Evolutionary conservation across 495 filamentous ascomycete genomes (phyloP).

Genomic region (Cryomyces antarcticus): DNA sequence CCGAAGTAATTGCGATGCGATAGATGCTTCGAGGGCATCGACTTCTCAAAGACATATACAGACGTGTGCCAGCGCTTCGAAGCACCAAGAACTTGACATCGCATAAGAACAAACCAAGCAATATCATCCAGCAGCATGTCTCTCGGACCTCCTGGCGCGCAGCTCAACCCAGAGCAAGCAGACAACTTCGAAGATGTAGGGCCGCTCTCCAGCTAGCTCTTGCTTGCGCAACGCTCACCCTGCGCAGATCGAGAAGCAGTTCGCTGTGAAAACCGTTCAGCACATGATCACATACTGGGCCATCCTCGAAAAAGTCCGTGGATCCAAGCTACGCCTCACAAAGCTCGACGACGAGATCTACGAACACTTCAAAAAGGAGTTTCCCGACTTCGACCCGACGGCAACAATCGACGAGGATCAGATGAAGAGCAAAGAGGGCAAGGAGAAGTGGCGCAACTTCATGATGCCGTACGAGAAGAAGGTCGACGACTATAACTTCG

Average conservation of each 20-base stretch:
- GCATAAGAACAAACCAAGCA: no score
- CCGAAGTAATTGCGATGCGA: no score
- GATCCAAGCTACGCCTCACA: conserved; percentile 71
- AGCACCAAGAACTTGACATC: no score
- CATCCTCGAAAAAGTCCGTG: conserved; percentile 75
- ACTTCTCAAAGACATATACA: no score
- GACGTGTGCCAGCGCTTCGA: no score
- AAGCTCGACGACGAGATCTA: conserved; percentile 89
- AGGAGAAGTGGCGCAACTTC: conserved; percentile 90
- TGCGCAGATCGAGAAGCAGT: conserved; percentile 90
- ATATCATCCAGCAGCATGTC: conserved; percentile 19
- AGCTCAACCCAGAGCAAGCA: conserved; percentile 44
- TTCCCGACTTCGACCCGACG: conserved; percentile 79
- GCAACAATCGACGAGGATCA: conserved; percentile 67
- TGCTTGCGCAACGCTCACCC: background rate
- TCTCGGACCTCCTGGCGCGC: conserved; percentile 20
- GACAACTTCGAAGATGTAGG: conserved; percentile 64
- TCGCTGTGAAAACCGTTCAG: conserved; percentile 92
- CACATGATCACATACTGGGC: conserved; percentile 94
- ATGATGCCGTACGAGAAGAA: conserved; percentile 85
- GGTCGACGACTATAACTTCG: conserved; percentile 92
- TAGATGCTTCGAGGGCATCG: no score
- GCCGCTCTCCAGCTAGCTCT: background rate
- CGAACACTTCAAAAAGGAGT: conserved; percentile 63
- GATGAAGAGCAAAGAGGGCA: conserved; percentile 95